Base-by-base conservation (phyloP, 768 basidiomycete genomes). In the Candolleomyces efflorescens region DNA sequence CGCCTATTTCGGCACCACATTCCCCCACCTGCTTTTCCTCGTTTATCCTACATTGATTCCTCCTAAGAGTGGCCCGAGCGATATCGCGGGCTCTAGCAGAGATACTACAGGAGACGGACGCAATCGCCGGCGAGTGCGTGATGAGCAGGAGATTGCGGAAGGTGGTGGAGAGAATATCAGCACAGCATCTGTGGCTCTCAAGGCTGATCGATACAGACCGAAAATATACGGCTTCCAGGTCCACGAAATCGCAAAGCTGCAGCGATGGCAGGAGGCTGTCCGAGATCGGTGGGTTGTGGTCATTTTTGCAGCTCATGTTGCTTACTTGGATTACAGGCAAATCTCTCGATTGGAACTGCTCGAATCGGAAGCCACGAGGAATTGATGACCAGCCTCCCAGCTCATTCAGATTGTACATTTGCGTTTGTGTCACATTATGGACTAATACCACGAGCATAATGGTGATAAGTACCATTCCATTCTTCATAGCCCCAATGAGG, bases 1-100 rank as follows among this genome's bases (percentile, higher is more conserved):
- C 26, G 97, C 97, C 1, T 99, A 96, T 74, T 99, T 99, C 65
- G 97, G 97, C 59, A 96, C 94, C 0, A 97, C 95, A 0, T 98
- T 98, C 78, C 94, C 95, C 0, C 96, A 98, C 70, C 86, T 99
- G 55, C 78, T 98, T 49, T 97, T 95, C 77, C 92, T 98, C 78
- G 94, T 98, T 37, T 98, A 98, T 71, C 95, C 97, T 0, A 84
- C 87, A 47, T 85, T 98, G 62, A 89, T 97, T 44, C 93, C 96
- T 20, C 83, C 86, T 27, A 98, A 97, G 73, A 80, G 75, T 27
- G 80, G 85, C 0, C 71, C 77, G 2, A 68, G 67, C 56, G 78
- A 75, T 26, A 67, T 67, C 54, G 70, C 65, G 56, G 63, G 50
- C 15, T 50, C 53, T 39, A 52, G 50, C 64, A 55, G 64, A 63